Evolutionary conservation across 2,329 filamentous ascomycete species (phyloP), one percentile per base, ranked within the genome.

Genomic region (Trichoderma oligosporum): DNA sequence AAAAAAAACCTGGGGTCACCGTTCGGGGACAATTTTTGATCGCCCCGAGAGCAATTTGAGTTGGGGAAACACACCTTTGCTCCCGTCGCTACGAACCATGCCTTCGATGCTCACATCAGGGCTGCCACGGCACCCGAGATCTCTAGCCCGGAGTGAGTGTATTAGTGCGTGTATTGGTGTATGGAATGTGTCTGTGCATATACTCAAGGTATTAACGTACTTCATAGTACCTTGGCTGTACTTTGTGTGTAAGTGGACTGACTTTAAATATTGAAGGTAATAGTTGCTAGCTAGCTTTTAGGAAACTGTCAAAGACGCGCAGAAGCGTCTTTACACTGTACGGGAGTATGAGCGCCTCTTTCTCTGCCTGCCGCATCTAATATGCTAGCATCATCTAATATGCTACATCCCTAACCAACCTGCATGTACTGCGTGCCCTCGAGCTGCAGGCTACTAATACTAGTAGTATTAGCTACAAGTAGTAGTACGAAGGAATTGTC

Each of bases 21-120:
- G 39, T 41, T 39, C 36, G 48, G 47, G 48, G 36, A 52, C 25
- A 24, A 33, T 52, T 52, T n/a, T 12, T 52, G 36, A 52, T 52
- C 36, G 36, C 36, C 36, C 48, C 48, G 48, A 42, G 45, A 11
- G 48, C 27, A 12, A 24, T 33, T 52, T 42, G 36, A 29, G 27
- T 33, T 42, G 11, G 36, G 48, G 36, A 31, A 9, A 22, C 24
- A 35, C 29, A 44, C 51, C 25, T 46, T 16, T 46, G 16, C 44
- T 45, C 29, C 33, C 29, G 24, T 27, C 39, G 29, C 29, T 45
- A 31, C 22, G n/a, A 35, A 35, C 51, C 39, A 54, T 36, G 39
- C 20, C n/a, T 45, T 39, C 39, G 51, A 54, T 45, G 35, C 51
- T 6, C 27, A 11, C 27, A 31, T 31, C 11, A 31, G 29, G 51